Evolutionary conservation across 2,329 filamentous ascomycete genomes (phyloP).

Genomic region (Aciculosporium take): DNA sequence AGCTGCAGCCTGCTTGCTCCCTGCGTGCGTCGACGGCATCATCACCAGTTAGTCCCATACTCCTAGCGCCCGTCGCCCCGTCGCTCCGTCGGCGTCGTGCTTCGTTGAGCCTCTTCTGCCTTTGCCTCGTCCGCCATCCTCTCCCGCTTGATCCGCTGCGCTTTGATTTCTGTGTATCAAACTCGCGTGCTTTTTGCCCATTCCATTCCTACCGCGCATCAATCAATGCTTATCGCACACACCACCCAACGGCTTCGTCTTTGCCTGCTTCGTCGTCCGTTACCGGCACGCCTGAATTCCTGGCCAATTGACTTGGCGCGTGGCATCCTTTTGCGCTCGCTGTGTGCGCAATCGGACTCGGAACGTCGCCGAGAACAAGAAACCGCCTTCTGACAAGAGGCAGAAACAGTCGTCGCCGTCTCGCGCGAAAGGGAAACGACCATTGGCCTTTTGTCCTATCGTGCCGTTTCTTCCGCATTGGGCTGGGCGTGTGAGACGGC

Average conservation of each 20-base stretch:
- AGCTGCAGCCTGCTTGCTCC: neutral
- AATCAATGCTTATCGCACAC: neutral
- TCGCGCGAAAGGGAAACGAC: neutral
- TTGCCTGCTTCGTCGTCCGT: neutral
- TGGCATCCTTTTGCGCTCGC: too few relatives aligned
- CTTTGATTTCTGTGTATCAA: too few relatives aligned
- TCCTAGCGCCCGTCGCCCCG: too few relatives aligned
- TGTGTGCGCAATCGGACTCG: neutral
- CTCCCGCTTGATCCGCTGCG: too few relatives aligned
- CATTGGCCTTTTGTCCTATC: neutral
- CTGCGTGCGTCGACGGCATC: neutral
- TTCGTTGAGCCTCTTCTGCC: too few relatives aligned
- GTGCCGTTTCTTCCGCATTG: slow-evolving; percentile 1
- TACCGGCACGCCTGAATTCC: neutral
- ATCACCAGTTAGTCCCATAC: neutral
- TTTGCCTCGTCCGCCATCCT: too few relatives aligned
- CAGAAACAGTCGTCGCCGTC: neutral
- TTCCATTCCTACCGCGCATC: too few relatives aligned
- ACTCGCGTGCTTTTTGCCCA: too few relatives aligned
- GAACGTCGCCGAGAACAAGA: neutral
- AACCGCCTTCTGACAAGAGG: neutral
- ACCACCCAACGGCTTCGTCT: neutral
- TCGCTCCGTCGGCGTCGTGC: too few relatives aligned
- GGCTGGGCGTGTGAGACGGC: neutral
- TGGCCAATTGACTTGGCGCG: neutral